Conservation (phyloP, 306 rosid species). For the Prunus kanzakura region DNA sequence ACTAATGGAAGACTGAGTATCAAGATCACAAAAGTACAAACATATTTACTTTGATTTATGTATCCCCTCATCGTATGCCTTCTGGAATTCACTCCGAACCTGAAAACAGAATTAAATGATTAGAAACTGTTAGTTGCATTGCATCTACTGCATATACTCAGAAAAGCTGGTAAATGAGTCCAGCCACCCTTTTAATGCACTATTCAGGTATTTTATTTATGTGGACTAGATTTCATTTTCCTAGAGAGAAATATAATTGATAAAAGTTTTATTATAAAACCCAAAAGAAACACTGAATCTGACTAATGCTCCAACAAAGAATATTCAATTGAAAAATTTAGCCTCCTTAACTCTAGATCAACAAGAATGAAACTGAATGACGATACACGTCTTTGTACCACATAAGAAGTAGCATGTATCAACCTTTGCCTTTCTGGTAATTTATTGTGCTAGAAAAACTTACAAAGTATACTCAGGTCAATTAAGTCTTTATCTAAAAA, state of each 20-base stretch:
- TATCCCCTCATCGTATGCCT: slow-evolving; percentile 87
- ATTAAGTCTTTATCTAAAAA: neutral
- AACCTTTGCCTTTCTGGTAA: neutral
- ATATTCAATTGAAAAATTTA: neutral
- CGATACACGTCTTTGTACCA: neutral
- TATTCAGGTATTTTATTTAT: neutral
- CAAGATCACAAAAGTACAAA: slow-evolving; percentile 7
- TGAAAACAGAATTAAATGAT: slow-evolving; percentile 34
- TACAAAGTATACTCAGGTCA: neutral
- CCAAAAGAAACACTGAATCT: neutral
- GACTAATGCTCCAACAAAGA: neutral
- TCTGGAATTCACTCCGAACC: slow-evolving; percentile 93
- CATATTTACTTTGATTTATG: slow-evolving; percentile 60
- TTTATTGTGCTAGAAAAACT: neutral
- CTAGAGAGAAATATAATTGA: neutral
- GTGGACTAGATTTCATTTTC: neutral
- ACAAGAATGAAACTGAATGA: neutral
- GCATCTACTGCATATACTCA: slow-evolving; percentile 7
- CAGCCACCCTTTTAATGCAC: neutral
- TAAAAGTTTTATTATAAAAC: neutral
- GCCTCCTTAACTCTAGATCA: neutral
- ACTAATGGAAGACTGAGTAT: slow-evolving; percentile 12
- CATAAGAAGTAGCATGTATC: neutral
- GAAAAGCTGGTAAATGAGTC: neutral
- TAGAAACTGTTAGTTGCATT: slow-evolving; percentile 10